A percentile compares a stretch with the other conserved stretches of the same genome.
These are phyloP conservation scores for Epichloe festucae DNA, from an alignment of 2,329 filamentous ascomycete genomes.

Conservation along the genomic window DNA sequence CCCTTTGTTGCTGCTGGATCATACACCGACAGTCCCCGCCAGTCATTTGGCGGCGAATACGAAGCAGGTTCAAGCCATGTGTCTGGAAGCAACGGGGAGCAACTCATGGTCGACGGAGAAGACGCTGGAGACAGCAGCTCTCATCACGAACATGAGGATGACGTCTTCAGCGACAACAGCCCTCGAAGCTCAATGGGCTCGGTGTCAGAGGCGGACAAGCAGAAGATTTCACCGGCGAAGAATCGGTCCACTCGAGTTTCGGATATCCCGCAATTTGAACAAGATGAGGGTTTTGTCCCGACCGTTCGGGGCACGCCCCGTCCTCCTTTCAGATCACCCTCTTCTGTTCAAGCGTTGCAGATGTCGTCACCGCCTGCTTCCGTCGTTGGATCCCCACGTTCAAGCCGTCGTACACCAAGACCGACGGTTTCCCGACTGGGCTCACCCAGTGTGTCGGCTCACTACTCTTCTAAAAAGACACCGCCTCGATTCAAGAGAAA, in stretches of 20 bases:
- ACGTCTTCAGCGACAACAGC: slow-evolving; percentile 47
- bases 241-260: slow-evolving; percentile 32
- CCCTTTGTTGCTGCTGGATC: slow-evolving; percentile 15
- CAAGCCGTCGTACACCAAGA: slow-evolving; percentile 33
- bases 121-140: slow-evolving; percentile 32
- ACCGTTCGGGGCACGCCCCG: slow-evolving; percentile 47
- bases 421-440: slow-evolving; percentile 42
- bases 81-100: slow-evolving; percentile 9
- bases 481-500: slow-evolving; percentile 43
- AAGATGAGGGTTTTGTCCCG: slow-evolving; percentile 34
- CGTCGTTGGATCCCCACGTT: slow-evolving; percentile 40
- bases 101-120: slow-evolving; percentile 9
- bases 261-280: slow-evolving; percentile 35
- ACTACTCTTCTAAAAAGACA: slow-evolving; percentile 45
- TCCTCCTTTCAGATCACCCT: slow-evolving; percentile 55
- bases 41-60: slow-evolving; percentile 14
- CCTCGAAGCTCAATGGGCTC: slow-evolving; percentile 44
- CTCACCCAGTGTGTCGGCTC: slow-evolving; percentile 38
- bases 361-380: slow-evolving; percentile 55
- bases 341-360: slow-evolving; percentile 56
- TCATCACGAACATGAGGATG: slow-evolving; percentile 39
- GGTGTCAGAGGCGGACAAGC: slow-evolving; percentile 25
- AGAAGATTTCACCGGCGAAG: slow-evolving; percentile 15
- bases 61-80: slow-evolving; percentile 9
- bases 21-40: slow-evolving; percentile 8